Conservation (phyloP, 1,284 basidiomycete species). For the Ceratobasidium sp. region DNA sequence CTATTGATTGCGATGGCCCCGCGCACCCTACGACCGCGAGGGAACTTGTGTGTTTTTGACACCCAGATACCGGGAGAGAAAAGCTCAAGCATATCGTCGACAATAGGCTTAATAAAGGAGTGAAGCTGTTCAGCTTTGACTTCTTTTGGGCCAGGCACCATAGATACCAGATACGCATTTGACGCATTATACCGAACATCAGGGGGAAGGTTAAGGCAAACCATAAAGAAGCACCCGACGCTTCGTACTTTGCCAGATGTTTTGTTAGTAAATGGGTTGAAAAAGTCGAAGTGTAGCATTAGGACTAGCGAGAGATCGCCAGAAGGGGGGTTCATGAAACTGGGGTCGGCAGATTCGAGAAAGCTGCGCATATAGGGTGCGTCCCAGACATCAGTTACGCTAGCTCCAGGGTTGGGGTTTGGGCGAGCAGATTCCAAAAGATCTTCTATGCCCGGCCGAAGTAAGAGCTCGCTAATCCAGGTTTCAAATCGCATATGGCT, state of each 20-base stretch:
- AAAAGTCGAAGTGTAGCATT: slow-evolving; percentile 20
- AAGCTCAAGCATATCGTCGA: neutral
- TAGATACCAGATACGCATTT: slow-evolving; percentile 45
- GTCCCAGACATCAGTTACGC: neutral
- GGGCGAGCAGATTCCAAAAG: neutral
- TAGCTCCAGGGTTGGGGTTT: neutral
- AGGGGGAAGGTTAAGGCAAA: slow-evolving; percentile 47
- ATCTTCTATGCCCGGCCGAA: neutral
- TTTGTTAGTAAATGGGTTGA: slow-evolving; percentile 29
- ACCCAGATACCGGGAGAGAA: neutral
- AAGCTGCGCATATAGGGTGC: neutral
- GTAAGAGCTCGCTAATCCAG: neutral
- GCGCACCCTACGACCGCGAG: neutral
- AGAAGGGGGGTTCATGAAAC: neutral
- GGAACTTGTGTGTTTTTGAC: neutral
- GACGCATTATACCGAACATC: slow-evolving; percentile 46
- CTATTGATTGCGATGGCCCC: neutral
- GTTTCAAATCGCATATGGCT: neutral
- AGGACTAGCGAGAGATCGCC: neutral
- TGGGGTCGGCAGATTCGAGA: neutral
- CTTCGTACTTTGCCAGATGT: slow-evolving; percentile 11
- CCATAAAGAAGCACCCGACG: slow-evolving; percentile 38
- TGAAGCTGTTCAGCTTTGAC: no score
- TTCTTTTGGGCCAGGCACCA: neutral
- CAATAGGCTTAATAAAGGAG: neutral